Percentiles rank a stretch among this genome's conserved stretches.
Evolutionary conservation across 176 grass and related monocot species (phyloP).

Genomic region (Phyllostachys edulis): DNA sequence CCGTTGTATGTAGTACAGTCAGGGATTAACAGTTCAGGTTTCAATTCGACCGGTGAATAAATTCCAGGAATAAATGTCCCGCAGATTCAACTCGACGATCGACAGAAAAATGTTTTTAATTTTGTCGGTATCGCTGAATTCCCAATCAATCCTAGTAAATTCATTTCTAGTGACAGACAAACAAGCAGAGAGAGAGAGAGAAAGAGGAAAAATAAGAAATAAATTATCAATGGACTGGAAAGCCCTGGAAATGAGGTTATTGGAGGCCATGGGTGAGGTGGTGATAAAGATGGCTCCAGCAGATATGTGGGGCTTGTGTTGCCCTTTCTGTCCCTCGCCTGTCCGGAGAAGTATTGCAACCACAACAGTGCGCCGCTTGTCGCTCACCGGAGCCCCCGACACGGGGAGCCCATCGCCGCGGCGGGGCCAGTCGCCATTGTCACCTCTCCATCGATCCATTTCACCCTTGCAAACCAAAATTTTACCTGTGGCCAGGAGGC

Average conservation of each 20-base stretch:
- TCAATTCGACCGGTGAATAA: neutral
- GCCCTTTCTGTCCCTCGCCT: slow-evolving; percentile 38
- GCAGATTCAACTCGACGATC: neutral
- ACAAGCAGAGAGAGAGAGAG: neutral
- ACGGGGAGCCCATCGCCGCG: slow-evolving; percentile 11
- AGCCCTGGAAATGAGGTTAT: neutral
- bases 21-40: neutral
- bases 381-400: slow-evolving; percentile 33
- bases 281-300: slow-evolving; percentile 24
- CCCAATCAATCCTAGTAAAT: neutral
- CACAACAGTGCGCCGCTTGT: neutral
- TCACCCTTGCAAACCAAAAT: neutral
- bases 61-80: slow-evolving; percentile 8
- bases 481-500: neutral
- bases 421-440: neutral
- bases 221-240: neutral
- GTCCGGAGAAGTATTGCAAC: neutral
- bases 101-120: neutral
- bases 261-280: neutral
- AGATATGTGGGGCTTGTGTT: slow-evolving; percentile 10
- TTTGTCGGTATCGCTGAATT: neutral
- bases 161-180: neutral
- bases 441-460: neutral
- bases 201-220: neutral
- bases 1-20: neutral